Percentiles rank a stretch among this genome's conserved stretches.
phyloP scores from a whole-genome alignment of 2,329 filamentous ascomycete genomes.

The Cladosporium cucumerinum region DNA sequence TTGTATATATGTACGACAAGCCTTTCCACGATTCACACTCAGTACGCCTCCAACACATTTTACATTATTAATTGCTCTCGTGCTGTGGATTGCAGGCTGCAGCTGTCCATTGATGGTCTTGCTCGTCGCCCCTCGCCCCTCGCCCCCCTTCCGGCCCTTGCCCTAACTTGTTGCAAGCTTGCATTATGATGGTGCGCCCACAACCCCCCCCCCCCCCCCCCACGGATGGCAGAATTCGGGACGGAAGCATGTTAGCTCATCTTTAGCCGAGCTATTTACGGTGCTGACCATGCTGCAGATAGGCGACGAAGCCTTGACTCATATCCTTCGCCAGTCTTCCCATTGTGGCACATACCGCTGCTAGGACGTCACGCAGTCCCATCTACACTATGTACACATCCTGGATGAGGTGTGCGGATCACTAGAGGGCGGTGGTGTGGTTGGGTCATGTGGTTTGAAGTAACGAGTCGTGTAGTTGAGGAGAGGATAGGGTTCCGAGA shows the following conservation, averaged over 20 bases:
- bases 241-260: neutral
- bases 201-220: no score
- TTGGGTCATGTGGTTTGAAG: neutral
- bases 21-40: neutral
- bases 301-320: neutral
- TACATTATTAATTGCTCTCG: neutral
- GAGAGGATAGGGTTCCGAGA: neutral
- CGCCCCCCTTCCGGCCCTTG: neutral
- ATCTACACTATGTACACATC: neutral
- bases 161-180: neutral
- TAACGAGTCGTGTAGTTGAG: neutral
- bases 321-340: neutral
- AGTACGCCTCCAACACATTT: neutral
- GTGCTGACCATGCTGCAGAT: neutral
- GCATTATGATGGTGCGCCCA: neutral
- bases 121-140: neutral
- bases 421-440: neutral
- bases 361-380: neutral
- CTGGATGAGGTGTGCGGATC: slow-evolving; percentile 1
- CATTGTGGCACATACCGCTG: neutral
- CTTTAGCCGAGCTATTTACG: neutral
- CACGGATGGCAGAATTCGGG: neutral
- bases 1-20: neutral
- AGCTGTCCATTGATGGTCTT: neutral
- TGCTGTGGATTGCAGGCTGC: neutral